Percentiles rank a stretch among this genome's conserved stretches.
These are phyloP conservation scores for Wickerhamiella kurtzmanii DNA, from an alignment of 805 yeast genomes.

Conservation along the genomic window DNA sequence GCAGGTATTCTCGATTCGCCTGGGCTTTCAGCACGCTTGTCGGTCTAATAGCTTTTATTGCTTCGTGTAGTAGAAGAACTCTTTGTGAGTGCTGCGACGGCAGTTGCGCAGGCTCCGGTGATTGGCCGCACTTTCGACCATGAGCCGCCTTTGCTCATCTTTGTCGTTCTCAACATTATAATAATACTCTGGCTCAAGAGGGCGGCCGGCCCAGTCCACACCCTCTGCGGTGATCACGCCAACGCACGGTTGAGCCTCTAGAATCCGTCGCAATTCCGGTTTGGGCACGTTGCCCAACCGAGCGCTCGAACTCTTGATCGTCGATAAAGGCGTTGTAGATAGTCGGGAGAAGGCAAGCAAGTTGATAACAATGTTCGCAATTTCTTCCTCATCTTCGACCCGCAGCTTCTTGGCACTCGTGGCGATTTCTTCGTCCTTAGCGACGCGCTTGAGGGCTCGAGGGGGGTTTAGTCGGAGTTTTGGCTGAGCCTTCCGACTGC, in stretches of 20 bases:
- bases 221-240: slow-evolving; percentile 87
- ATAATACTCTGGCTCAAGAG: slow-evolving; percentile 85
- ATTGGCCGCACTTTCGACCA: slow-evolving; percentile 70
- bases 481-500: not conserved
- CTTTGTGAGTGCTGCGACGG: slow-evolving; percentile 78
- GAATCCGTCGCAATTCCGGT: slow-evolving; percentile 21
- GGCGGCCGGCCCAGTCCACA: slow-evolving; percentile 93
- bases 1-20: no score
- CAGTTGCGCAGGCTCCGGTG: slow-evolving; percentile 72
- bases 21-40: no score
- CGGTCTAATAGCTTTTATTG: no score
- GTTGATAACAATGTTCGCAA: slow-evolving; percentile 58
- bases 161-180: slow-evolving; percentile 73
- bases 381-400: slow-evolving; percentile 21
- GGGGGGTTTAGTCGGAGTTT: not conserved
- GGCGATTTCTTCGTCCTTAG: not conserved
- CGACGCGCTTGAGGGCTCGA: slow-evolving; percentile 1
- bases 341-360: slow-evolving; percentile 83
- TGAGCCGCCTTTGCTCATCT: slow-evolving; percentile 51
- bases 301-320: slow-evolving; percentile 48
- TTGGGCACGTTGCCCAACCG: slow-evolving; percentile 34
- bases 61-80: slow-evolving; percentile 48
- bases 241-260: slow-evolving; percentile 41
- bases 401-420: slow-evolving; percentile 8
- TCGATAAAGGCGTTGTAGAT: slow-evolving; percentile 74